Percentiles rank a stretch among this genome's conserved stretches.
Conservation (phyloP, 345 rosid species). For the Dipteronia sinensis region DNA sequence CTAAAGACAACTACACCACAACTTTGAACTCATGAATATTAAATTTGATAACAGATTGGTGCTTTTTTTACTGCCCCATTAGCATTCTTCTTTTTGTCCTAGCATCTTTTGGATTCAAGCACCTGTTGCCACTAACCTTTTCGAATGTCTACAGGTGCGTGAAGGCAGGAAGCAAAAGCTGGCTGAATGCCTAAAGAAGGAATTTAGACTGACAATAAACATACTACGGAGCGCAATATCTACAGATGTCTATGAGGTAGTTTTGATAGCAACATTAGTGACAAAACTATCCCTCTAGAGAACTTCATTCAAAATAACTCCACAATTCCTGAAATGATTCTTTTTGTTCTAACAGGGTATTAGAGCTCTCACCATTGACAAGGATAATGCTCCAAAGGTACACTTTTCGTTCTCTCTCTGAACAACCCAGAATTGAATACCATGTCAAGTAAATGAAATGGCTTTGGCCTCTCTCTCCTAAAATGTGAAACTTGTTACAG, state of each 20-base stretch:
- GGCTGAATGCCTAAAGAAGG: slow-evolving; percentile 73
- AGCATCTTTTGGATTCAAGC: background rate
- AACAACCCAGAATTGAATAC: background rate
- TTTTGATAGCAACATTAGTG: background rate
- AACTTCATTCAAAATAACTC: background rate
- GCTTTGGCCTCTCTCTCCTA: background rate
- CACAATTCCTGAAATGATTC: slow-evolving; percentile 13
- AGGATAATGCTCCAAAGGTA: slow-evolving; percentile 95
- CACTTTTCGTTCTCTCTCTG: background rate
- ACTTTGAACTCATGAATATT: background rate
- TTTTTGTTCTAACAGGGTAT: slow-evolving; percentile 60
- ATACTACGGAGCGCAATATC: slow-evolving; percentile 62
- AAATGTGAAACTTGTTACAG: slow-evolving; percentile 34
- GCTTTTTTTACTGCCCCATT: background rate
- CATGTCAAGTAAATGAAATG: background rate
- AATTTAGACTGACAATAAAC: slow-evolving; percentile 78
- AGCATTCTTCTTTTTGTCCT: background rate
- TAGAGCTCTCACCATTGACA: slow-evolving; percentile 85
- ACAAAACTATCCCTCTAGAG: background rate
- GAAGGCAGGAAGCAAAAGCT: slow-evolving; percentile 79
- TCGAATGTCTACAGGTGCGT: slow-evolving; percentile 54
- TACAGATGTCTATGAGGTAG: slow-evolving; percentile 85
- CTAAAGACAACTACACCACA: background rate
- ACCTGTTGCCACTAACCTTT: background rate
- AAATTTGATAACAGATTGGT: background rate